phyloP scores from a whole-genome alignment of 75 land plant species.

The Sequoiadendron giganteum region DNA sequence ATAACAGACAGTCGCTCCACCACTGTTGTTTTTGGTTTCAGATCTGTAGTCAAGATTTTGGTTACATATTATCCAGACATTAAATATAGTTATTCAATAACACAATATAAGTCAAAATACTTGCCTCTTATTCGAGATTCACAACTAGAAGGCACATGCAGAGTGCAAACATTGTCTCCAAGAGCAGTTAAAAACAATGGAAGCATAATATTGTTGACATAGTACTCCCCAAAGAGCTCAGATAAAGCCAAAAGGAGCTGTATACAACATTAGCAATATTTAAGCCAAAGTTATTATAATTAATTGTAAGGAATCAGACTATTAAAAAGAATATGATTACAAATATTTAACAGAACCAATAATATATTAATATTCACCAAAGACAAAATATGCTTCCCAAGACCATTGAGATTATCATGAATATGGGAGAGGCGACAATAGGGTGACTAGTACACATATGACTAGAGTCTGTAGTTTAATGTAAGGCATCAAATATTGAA shows the following conservation, averaged over 20 bases:
- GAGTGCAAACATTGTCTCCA: conserved; percentile 66
- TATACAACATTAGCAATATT: conserved; percentile 14
- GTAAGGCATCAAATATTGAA: neutral
- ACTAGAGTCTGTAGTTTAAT: neutral
- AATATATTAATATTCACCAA: neutral
- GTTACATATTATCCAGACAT: conserved; percentile 3
- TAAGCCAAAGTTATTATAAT: neutral
- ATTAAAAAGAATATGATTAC: neutral
- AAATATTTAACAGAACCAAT: neutral
- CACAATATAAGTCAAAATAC: neutral
- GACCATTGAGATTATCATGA: neutral
- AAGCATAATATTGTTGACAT: conserved; percentile 62
- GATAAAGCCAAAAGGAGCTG: conserved; percentile 70
- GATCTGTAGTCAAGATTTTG: conserved; percentile 38
- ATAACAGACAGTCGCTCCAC: conserved; percentile 62
- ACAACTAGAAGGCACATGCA: conserved; percentile 42
- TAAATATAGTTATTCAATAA: conserved; percentile 1
- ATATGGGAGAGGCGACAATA: neutral
- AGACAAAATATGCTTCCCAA: neutral
- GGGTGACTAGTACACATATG: neutral
- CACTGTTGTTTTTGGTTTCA: conserved; percentile 68
- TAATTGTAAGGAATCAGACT: neutral
- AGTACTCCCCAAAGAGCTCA: conserved; percentile 63
- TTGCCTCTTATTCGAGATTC: conserved; percentile 62
- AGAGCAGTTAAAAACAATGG: conserved; percentile 77